Base-by-base conservation (phyloP, 148 eudicot species). In the Bassia scoparia region DNA sequence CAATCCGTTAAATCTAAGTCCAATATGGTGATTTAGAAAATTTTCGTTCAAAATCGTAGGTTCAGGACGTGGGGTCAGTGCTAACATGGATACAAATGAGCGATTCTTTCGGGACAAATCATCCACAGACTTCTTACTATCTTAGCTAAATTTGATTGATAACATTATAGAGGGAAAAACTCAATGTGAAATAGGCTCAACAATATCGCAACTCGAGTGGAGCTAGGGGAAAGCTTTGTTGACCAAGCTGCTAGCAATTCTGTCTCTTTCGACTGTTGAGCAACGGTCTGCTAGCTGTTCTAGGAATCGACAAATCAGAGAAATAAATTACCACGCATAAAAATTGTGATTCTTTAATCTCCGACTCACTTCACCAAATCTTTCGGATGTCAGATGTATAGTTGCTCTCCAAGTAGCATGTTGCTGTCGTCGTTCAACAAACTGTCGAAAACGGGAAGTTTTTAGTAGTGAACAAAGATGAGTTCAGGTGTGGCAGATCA, bases 371-470 rank as follows among this genome's bases (percentile, higher is more conserved):
- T 78, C 70, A 79, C 96, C 96, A 88, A 26, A 87, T 93, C 82
- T 84, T 90, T 69, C 85, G 77, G 79, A 90, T 90, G 63, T 88
- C 92, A 30, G 88, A 90, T 26, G 90, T 78, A 72, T 90, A 90
- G 77, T 88, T 88, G 68, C 88, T 84, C 88, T 87, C 92, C 88
- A 90, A 77, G 81, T 88, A 88, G 83, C 92, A 84, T 77, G n/a
- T 80, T 88, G 80, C 88, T 88, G 78, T 90, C 96, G 68, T 90
- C 96, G 38, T 90, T n/a, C 96, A 69, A 90, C 75, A 78, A 90
- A 90, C 96, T 90, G 87, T 62, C 76, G 34, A 50, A 33, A 48
- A 30, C n/a, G 9, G 7, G 30, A n/a, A 12, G 5, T n/a, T 64
- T 15, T 0, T 37, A 18, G 4, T 23, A 21, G 48, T 38, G 27